Conservation (phyloP, 108 stramenopile genomes). For the Nitzschia sp. region DNA sequence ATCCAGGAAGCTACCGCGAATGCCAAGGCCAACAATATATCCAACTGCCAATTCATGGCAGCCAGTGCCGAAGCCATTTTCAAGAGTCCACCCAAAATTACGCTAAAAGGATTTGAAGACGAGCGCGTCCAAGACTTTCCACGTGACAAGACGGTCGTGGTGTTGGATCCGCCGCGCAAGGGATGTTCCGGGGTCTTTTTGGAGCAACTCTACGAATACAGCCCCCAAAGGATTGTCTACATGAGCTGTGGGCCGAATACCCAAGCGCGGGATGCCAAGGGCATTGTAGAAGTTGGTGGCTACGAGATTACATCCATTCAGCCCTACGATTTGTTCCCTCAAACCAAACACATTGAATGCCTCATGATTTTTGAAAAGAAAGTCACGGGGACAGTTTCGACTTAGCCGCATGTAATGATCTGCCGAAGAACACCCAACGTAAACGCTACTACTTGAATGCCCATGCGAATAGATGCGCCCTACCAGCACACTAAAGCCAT, state of each 20-base stretch:
- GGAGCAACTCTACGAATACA: constrained; percentile 84
- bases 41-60: constrained; percentile 82
- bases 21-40: constrained; percentile 79
- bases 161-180: constrained; percentile 96
- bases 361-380: constrained; percentile 87
- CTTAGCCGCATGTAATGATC: too few species aligned
- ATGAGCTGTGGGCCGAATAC: constrained; percentile 97
- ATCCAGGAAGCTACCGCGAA: constrained; percentile 86
- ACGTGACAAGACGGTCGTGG: constrained; percentile 85
- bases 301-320: constrained; percentile 82
- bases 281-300: constrained; percentile 67
- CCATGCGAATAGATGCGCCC: too few species aligned
- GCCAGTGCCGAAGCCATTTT: constrained; percentile 94
- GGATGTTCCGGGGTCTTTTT: constrained; percentile 93
- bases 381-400: too few species aligned
- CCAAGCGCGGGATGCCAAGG: constrained; percentile 94
- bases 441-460: too few species aligned
- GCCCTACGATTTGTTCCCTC: constrained; percentile 96
- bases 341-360: constrained; percentile 97
- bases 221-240: constrained; percentile 90
- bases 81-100: constrained; percentile 42
- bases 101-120: constrained; percentile 27
- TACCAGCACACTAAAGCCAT: too few species aligned
- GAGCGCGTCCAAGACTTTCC: constrained; percentile 71
- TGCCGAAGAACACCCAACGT: too few species aligned